phyloP scores from a whole-genome alignment of 2,329 filamentous ascomycete species.

The Dactylonectria estremocensis region DNA sequence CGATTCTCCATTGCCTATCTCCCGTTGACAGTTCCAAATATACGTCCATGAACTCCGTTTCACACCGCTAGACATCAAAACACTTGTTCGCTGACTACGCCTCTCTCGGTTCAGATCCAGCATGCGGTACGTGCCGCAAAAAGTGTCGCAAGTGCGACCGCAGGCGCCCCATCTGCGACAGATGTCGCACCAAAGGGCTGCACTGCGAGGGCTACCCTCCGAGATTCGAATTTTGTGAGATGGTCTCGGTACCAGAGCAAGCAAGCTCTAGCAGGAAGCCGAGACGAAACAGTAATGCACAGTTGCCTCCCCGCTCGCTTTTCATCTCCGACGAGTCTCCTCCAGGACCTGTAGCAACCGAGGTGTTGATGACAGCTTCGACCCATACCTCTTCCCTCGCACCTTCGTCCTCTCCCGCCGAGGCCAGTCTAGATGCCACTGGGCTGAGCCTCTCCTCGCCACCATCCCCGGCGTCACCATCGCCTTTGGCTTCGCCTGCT shows the following conservation, averaged over 20 bases:
- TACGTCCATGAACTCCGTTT: background rate
- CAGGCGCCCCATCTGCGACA: slow-evolving; percentile 47
- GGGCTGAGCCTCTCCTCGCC: slow-evolving; percentile 3
- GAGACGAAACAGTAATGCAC: background rate
- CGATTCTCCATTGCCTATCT: background rate
- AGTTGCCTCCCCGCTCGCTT: background rate
- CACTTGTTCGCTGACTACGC: background rate
- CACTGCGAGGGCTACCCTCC: slow-evolving; percentile 52
- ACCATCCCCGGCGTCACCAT: slow-evolving; percentile 5
- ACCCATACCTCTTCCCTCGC: slow-evolving; percentile 5
- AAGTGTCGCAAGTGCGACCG: slow-evolving; percentile 53
- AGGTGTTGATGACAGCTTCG: accelerated
- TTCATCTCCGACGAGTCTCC: background rate
- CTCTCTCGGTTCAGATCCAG: slow-evolving; percentile 41
- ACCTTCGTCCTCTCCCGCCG: background rate
- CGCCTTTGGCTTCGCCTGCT: background rate
- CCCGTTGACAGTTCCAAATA: background rate
- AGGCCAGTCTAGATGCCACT: accelerated
- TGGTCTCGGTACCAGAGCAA: background rate
- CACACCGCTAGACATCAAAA: background rate
- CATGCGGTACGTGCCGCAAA: slow-evolving; percentile 51
- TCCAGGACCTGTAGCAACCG: background rate
- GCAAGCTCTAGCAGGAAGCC: background rate
- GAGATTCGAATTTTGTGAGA: slow-evolving; percentile 49
- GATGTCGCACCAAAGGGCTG: slow-evolving; percentile 49